These are phyloP conservation scores for Arthrobotrys entomopaga DNA, from an alignment of 2,329 filamentous ascomycete genomes.

Conservation along the genomic window DNA sequence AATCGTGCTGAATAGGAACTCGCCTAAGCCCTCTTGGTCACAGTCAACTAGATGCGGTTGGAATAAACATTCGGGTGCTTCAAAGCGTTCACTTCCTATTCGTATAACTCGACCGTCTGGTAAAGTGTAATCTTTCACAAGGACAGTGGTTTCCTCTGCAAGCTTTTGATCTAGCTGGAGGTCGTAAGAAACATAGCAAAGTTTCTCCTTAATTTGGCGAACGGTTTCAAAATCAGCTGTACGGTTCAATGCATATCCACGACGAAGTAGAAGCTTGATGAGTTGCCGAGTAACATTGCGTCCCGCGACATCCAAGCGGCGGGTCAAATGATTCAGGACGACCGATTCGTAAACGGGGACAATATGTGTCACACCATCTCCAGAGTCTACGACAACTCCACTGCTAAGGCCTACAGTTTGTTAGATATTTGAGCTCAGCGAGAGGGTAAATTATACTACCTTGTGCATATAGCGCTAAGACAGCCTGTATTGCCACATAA, in stretches of 20 bases:
- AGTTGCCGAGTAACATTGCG: slow-evolving; percentile 98
- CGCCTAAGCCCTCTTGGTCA: slow-evolving; percentile 94
- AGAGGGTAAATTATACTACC: slow-evolving; percentile 66
- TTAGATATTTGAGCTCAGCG: slow-evolving; percentile 3
- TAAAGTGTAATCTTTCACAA: slow-evolving; percentile 97
- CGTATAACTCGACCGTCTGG: slow-evolving; percentile 96
- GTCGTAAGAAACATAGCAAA: slow-evolving; percentile 99
- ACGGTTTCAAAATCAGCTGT: slow-evolving; percentile 99
- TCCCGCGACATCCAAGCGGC: slow-evolving; percentile 91
- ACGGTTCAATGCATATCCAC: slow-evolving; percentile 95
- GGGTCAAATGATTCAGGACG: slow-evolving; percentile 95
- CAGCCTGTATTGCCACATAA: slow-evolving; percentile 97
- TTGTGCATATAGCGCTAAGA: slow-evolving; percentile 94
- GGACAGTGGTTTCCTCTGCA: slow-evolving; percentile 94
- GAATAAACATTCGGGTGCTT: slow-evolving; percentile 97
- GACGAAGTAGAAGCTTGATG: slow-evolving; percentile 89
- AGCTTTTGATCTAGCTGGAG: slow-evolving; percentile 94
- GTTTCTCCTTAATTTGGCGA: slow-evolving; percentile 99
- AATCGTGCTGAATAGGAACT: slow-evolving; percentile 99
- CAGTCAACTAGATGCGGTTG: slow-evolving; percentile 98
- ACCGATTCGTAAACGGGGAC: slow-evolving; percentile 98
- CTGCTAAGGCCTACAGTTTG: slow-evolving; percentile 74
- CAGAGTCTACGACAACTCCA: slow-evolving; percentile 98
- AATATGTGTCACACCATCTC: slow-evolving; percentile 97
- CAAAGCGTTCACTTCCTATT: slow-evolving; percentile 95